Evolutionary conservation across 2,329 filamentous ascomycete species (phyloP).

Genomic region (Hypocreales sp.): DNA sequence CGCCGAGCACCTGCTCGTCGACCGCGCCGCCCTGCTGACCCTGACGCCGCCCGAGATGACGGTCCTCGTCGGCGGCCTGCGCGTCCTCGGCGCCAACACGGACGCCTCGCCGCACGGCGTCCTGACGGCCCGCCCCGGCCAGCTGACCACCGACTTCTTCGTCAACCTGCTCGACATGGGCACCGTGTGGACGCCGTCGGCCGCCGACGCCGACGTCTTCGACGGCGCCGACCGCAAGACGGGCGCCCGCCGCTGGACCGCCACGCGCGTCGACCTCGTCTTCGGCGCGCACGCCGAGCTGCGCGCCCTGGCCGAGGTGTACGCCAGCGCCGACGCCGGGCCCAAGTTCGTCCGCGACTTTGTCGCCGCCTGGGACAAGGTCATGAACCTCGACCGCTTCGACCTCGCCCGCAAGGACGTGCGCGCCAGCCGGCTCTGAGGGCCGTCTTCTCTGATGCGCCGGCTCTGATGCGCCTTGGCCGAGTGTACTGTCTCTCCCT

Average conservation of each 20-base stretch:
- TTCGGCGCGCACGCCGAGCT: conserved; percentile 64
- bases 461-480: no score
- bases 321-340: conserved; percentile 41
- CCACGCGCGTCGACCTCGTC: conserved; percentile 52
- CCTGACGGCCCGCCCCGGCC: conserved; percentile 50
- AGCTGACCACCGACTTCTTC: conserved; percentile 69
- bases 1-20: conserved; percentile 55
- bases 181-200: conserved; percentile 39
- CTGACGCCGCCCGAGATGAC: conserved; percentile 58
- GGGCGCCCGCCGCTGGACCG: conserved; percentile 52
- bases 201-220: conserved; percentile 37
- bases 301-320: conserved; percentile 55
- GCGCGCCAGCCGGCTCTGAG: conserved; percentile 6
- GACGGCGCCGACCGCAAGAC: conserved; percentile 50
- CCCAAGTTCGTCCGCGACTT: conserved; percentile 59
- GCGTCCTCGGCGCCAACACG: conserved; percentile 53
- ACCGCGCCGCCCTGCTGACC: conserved; percentile 55
- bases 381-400: conserved; percentile 59
- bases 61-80: conserved; percentile 56
- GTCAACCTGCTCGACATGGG: conserved; percentile 58
- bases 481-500: no score
- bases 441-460: no score
- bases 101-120: conserved; percentile 54
- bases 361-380: conserved; percentile 55
- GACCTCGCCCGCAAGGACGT: conserved; percentile 26